Base-by-base conservation (phyloP, 805 yeast genomes). In the Dipodascus albidus region DNA sequence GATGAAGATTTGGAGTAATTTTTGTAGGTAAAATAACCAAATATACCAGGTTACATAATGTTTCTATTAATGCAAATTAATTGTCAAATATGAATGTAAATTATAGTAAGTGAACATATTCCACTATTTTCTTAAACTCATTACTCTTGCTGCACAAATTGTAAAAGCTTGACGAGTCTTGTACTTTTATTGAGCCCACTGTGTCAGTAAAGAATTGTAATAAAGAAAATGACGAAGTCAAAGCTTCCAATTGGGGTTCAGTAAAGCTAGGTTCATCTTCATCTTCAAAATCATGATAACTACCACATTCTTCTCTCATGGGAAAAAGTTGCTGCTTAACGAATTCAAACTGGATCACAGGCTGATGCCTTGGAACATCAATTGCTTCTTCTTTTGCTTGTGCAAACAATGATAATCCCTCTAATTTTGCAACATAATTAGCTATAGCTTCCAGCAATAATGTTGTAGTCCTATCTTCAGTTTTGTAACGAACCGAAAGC, bases 1-100 rank as follows among this genome's bases (percentile, higher is more conserved):
- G 49, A 47, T 21, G 19, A 22, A 9, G 49, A 47, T 22, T 22
- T 47, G 49, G 49, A 47, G 23, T 47, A 47, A 20, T 41, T 9
- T 20, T n/a, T 41, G 19, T 20, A 41, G 8, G 19, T 6, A 20
- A 41, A 41, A n/a, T 4, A 41, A 41, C 4, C 15, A 20, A 20
- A 17, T 6, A 20, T 41, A 20, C 8, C 4, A 4, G 15, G 19
- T 41, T 41, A 14, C n/a, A 41, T 41, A 41, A 19, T 41, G 22
- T 41, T 41, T 27, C 33, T 27, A 27, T 27, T 27, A 11, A 27
- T 27, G 33, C 33, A 27, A 27, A 27, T 27, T 27, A 11, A 6
- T 27, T 6, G 33, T n/a, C n/a, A n/a, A 27, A 27, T 27, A 27
- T 27, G 33, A 27, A 6, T 27, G 33, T 27, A 27, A 27, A 27